Percentiles rank a stretch among this genome's conserved stretches.
These are phyloP conservation scores for Wickerhamomyces silvicola DNA, from an alignment of 805 yeast species.

Conservation along the genomic window DNA sequence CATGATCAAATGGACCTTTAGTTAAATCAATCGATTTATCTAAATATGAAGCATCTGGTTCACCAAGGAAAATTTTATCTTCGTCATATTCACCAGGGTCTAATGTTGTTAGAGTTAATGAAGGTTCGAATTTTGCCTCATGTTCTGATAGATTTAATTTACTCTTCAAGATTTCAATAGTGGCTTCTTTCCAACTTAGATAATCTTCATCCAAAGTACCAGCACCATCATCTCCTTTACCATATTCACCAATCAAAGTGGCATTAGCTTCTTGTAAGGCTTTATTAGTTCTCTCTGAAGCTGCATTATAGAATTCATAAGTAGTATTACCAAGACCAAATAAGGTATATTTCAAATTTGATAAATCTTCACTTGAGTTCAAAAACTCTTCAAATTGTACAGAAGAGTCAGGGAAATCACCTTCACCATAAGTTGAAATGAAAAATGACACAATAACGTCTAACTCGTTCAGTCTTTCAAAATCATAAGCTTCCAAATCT, in stretches of 20 bases:
- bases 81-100: constrained; percentile 32
- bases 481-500: constrained; percentile 85
- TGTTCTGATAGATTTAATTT: constrained; percentile 68
- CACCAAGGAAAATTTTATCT: constrained; percentile 65
- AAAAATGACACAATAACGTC: constrained; percentile 64
- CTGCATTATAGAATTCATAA: constrained; percentile 84
- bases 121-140: constrained; percentile 74
- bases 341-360: constrained; percentile 58
- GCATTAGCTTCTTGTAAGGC: constrained; percentile 62
- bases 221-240: constrained; percentile 92
- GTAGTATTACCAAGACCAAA: constrained; percentile 95
- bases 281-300: constrained; percentile 56
- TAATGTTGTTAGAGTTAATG: constrained; percentile 36
- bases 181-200: constrained; percentile 82
- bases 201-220: constrained; percentile 96
- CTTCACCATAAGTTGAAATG: constrained; percentile 95
- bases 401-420: constrained; percentile 97
- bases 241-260: constrained; percentile 62
- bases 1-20: constrained; percentile 71
- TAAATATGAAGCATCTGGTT: constrained; percentile 47
- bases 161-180: constrained; percentile 59
- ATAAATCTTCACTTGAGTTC: constrained; percentile 47
- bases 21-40: constrained; percentile 27
- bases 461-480: constrained; percentile 63
- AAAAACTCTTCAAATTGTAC: constrained; percentile 67